Evolutionary conservation across 2,329 filamentous ascomycete genomes (phyloP).

Genomic region (Penicillium nordicum): DNA sequence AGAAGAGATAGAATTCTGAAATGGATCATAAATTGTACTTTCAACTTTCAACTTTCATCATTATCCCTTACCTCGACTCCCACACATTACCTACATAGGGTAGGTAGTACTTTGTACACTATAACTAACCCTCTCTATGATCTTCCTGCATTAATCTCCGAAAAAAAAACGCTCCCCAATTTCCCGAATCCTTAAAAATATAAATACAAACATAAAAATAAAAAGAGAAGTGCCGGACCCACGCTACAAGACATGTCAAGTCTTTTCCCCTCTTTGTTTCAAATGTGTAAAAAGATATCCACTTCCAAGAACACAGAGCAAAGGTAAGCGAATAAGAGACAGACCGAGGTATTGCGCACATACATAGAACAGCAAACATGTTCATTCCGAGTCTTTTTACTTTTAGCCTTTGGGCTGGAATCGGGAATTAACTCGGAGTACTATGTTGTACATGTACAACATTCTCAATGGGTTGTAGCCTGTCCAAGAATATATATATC

Average conservation of each 20-base stretch:
- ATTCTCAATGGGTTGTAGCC: background rate
- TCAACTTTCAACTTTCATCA: background rate
- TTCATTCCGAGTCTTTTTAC: background rate
- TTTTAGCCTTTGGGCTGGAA: background rate
- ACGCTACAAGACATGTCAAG: constrained; percentile 1
- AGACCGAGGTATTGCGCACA: background rate
- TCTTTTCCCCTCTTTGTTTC: background rate
- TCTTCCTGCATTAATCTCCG: constrained; percentile 7
- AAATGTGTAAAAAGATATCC: background rate
- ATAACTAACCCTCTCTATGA: background rate
- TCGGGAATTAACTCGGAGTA: background rate
- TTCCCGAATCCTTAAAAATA: background rate
- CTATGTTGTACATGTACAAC: background rate
- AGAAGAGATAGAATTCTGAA: background rate
- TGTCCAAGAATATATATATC: background rate
- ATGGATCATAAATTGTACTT: background rate
- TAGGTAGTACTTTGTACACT: background rate
- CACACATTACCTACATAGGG: background rate
- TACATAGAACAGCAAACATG: background rate
- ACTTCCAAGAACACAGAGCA: background rate
- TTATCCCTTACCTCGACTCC: background rate
- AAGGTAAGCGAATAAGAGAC: background rate
- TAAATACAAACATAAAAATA: no score
- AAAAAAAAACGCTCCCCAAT: background rate
- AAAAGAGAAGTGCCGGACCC: background rate